Evolutionary conservation across 2,329 filamentous ascomycete genomes (phyloP).

Genomic region (Chaetomiaceae sp.): DNA sequence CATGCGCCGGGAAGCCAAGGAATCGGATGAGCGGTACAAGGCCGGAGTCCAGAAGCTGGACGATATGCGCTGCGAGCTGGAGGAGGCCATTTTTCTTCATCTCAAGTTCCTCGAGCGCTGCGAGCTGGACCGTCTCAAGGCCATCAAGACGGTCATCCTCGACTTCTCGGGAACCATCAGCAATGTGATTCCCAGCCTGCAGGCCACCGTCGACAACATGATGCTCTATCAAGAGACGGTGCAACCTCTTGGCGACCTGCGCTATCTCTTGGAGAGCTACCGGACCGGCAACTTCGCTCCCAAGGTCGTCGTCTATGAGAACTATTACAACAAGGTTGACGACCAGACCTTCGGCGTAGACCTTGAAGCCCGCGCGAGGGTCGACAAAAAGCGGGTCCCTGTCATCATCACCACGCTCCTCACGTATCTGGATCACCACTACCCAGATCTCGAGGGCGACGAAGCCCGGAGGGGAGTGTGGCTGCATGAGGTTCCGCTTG

Average conservation of each 20-base stretch:
- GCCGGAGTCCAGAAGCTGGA: conserved; percentile 79
- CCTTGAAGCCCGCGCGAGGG: conserved; percentile 87
- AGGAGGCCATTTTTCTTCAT: conserved; percentile 89
- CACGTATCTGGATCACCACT: conserved; percentile 93
- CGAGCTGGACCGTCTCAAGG: conserved; percentile 91
- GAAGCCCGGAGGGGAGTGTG: conserved; percentile 89
- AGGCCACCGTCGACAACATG: conserved; percentile 97
- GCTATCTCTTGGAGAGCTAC: conserved; percentile 95
- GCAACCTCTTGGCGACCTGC: conserved; percentile 83
- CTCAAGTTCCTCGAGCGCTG: conserved; percentile 96
- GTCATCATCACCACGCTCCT: conserved; percentile 87
- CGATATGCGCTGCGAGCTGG: conserved; percentile 85
- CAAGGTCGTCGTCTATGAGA: conserved; percentile 89
- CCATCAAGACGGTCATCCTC: conserved; percentile 95
- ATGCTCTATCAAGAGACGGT: conserved; percentile 98
- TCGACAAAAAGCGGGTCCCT: conserved; percentile 92
- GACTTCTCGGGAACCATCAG: conserved; percentile 97
- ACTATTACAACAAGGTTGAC: conserved; percentile 97
- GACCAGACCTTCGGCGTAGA: conserved; percentile 98
- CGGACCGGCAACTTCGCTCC: conserved; percentile 90
- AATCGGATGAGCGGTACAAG: conserved; percentile 94
- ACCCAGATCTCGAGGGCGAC: conserved; percentile 94
- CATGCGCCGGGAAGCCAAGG: conserved; percentile 79
- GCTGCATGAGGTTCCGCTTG: conserved; percentile 85
- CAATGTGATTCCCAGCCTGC: conserved; percentile 94